phyloP scores from a whole-genome alignment of 202 grass and related monocot species.

The Digitaria exilis region DNA sequence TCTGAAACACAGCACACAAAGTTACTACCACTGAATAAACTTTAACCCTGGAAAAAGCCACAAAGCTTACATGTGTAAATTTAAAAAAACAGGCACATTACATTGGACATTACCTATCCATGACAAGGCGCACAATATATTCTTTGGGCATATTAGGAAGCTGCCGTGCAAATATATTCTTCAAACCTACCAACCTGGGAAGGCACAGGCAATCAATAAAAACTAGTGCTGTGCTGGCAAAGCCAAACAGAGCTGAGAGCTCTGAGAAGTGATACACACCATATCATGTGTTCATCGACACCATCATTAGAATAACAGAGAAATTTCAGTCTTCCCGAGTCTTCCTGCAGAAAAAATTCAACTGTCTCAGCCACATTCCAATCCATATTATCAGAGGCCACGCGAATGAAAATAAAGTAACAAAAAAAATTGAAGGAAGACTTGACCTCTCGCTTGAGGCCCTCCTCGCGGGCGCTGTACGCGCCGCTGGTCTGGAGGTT shows the following conservation, averaged over 20 bases:
- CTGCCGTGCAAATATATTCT: slow-evolving; percentile 98
- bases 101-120: slow-evolving; percentile 76
- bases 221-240: background rate
- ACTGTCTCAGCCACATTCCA: slow-evolving; percentile 22
- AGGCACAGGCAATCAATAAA: slow-evolving; percentile 10
- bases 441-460: slow-evolving; percentile 86
- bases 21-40: slow-evolving; percentile 20
- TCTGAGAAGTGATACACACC: slow-evolving; percentile 40
- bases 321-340: slow-evolving; percentile 82
- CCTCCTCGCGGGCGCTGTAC: slow-evolving; percentile 91
- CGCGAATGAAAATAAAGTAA: background rate
- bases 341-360: slow-evolving; percentile 68
- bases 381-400: background rate
- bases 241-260: background rate
- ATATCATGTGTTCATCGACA: slow-evolving; percentile 98
- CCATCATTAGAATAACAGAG: slow-evolving; percentile 95
- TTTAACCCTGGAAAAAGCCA: background rate
- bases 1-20: slow-evolving; percentile 52
- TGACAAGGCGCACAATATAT: slow-evolving; percentile 96
- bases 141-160: slow-evolving; percentile 99
- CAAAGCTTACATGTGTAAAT: slow-evolving; percentile 1
- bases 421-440: slow-evolving; percentile 14
- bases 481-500: slow-evolving; percentile 97
- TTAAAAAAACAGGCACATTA: background rate
- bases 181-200: slow-evolving; percentile 93